A percentile compares a stretch with the other conserved stretches of the same genome.
Evolutionary conservation across 768 basidiomycete species (phyloP).

Genomic region (Suillus decipiens): DNA sequence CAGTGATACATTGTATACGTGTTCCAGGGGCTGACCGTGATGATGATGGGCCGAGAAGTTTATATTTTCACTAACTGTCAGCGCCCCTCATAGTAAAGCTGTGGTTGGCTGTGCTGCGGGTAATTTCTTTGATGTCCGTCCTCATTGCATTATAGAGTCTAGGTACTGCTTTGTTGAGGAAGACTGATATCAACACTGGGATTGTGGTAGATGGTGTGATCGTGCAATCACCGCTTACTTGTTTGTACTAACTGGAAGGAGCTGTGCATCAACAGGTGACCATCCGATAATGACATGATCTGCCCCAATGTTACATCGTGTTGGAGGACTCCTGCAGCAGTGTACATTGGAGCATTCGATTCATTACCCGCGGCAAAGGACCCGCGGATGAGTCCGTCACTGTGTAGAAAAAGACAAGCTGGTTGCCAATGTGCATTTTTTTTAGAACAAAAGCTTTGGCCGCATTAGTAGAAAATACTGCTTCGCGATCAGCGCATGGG

Average conservation of each 20-base stretch:
- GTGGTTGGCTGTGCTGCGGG: slow-evolving; percentile 5
- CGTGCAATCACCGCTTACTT: not conserved
- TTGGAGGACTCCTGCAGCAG: too few species aligned
- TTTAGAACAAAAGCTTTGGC: too few species aligned
- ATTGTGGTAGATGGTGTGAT: not conserved
- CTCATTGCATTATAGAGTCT: too few species aligned
- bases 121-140: not conserved
- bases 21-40: slow-evolving; percentile 6
- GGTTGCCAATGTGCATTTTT: too few species aligned
- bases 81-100: not conserved
- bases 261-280: not conserved
- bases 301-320: not conserved
- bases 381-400: not conserved
- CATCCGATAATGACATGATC: not conserved
- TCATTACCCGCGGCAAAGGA: not conserved
- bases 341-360: too few species aligned
- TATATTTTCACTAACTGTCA: slow-evolving; percentile 2
- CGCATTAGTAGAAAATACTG: too few species aligned
- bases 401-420: not conserved
- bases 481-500: too few species aligned
- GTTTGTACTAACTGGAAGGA: not conserved
- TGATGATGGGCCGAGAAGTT: not conserved
- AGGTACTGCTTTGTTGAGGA: not conserved
- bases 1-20: not conserved
- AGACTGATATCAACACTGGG: not conserved